These are phyloP conservation scores for Cryptococcus wingfieldii DNA, from an alignment of 1,284 basidiomycete species.

Conservation along the genomic window DNA sequence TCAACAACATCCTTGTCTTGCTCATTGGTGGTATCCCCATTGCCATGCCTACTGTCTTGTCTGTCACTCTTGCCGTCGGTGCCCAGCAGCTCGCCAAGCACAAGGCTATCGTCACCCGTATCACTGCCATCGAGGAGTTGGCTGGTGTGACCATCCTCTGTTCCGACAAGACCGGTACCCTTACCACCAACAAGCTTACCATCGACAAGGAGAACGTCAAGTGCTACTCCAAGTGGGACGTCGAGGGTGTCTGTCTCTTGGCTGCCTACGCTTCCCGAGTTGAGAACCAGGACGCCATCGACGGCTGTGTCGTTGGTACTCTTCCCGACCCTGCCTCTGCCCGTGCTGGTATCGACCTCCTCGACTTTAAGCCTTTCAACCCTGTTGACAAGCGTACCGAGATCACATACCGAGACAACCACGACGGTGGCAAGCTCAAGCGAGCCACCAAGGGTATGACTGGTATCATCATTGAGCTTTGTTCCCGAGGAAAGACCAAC, in stretches of 20 bases:
- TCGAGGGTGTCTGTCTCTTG: slow-evolving; percentile 86
- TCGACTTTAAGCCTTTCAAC: slow-evolving; percentile 99
- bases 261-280: slow-evolving; percentile 94
- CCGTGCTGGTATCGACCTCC: slow-evolving; percentile 85
- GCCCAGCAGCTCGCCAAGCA: slow-evolving; percentile 97
- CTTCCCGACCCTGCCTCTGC: slow-evolving; percentile 69
- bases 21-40: slow-evolving; percentile 99
- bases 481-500: slow-evolving; percentile 92
- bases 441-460: slow-evolving; percentile 99
- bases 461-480: slow-evolving; percentile 90
- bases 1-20: slow-evolving; percentile 93
- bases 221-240: slow-evolving; percentile 82
- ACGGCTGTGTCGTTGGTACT: slow-evolving; percentile 77
- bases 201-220: slow-evolving; percentile 90
- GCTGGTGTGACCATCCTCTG: slow-evolving; percentile 95
- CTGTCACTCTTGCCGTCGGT: slow-evolving; percentile 94
- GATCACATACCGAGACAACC: slow-evolving; percentile 91
- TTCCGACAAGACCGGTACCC: slow-evolving; percentile 95
- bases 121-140: slow-evolving; percentile 95
- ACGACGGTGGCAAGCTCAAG: slow-evolving; percentile 84
- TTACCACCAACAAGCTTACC: slow-evolving; percentile 98
- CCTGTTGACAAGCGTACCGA: slow-evolving; percentile 98
- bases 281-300: slow-evolving; percentile 98
- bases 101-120: slow-evolving; percentile 97
- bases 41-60: slow-evolving; percentile 95